phyloP scores from a whole-genome alignment of 345 rosid genomes.

The Noccaea caerulescens region DNA sequence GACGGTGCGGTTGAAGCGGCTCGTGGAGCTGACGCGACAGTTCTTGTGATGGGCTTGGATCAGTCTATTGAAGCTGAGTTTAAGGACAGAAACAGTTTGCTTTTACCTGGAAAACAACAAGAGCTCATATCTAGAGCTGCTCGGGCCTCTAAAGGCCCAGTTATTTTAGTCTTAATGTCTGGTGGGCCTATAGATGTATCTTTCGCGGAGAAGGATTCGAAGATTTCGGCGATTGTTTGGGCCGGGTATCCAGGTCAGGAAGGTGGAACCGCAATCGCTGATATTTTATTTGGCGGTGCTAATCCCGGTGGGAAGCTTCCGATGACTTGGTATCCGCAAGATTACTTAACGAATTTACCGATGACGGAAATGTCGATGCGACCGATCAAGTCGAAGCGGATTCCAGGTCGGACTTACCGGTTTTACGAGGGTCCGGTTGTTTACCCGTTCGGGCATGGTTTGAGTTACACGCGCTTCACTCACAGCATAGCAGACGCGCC shows the following conservation, averaged over 20 bases:
- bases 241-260: constrained; percentile 96
- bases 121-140: constrained; percentile 67
- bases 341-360: constrained; percentile 60
- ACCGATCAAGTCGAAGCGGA: constrained; percentile 51
- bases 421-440: constrained; percentile 81
- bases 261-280: constrained; percentile 88
- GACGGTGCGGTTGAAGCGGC: constrained; percentile 58
- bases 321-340: constrained; percentile 92
- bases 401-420: constrained; percentile 88
- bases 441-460: constrained; percentile 83
- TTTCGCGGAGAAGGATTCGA: constrained; percentile 60
- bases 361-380: constrained; percentile 95
- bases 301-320: constrained; percentile 94
- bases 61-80: constrained; percentile 85
- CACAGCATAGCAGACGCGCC: constrained; percentile 67
- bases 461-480: constrained; percentile 75
- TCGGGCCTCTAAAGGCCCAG: constrained; percentile 65
- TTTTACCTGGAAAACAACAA: constrained; percentile 80
- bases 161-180: constrained; percentile 67
- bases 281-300: constrained; percentile 66
- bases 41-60: constrained; percentile 88
- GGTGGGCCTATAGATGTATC: constrained; percentile 89
- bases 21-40: constrained; percentile 63
- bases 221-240: constrained; percentile 71
- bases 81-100: constrained; percentile 65